Evolutionary conservation across 495 filamentous ascomycete genomes (phyloP), one percentile per base, ranked within the genome.

Genomic region (Penicillium subrubescens): DNA sequence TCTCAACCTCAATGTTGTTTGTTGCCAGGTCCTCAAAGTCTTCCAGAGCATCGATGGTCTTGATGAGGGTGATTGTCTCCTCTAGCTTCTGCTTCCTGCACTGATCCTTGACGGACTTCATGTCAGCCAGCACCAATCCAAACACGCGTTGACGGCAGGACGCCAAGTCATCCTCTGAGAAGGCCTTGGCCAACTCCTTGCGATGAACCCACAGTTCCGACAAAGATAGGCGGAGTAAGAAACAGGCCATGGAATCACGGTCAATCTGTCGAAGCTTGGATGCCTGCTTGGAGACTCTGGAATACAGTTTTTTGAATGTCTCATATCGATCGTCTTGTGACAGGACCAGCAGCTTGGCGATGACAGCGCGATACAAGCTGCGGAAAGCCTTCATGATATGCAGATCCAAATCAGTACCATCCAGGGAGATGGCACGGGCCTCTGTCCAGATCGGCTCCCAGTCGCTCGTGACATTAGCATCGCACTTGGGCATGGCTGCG

Each of bases 341-440:
- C 29, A 75, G 34, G n/a, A 73, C 67, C 29, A 82, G 61, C 7
- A 82, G 65, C 56, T 81, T 81, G 5, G 70, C 58, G 19, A 77
- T 73, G 21, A 81, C 69, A 8, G 76, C 72, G 21, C 67, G 70
- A 56, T 79, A 67, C n/a, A 82, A 43, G 54, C 73, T 75, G 53
- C 78, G 71, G 67, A 79, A 81, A 14, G 75, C 68, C 62, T 80
- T 79, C 74, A 81, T 79, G 33, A 79, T 75, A 56, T 78, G 73
- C 17, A 81, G 75, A 59, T 82, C 80, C 31, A 73, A 50, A 5
- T 77, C 73, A 8, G 70, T 77, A 25, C 75, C 75, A 25, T 73
- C 62, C 21, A 82, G 51, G 33, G 68, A 61, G 44, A 81, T 67
- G 21, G 74, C 69, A 62, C 76, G 79, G 34, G 78, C 76, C 19